phyloP scores from a whole-genome alignment of 2,329 filamentous ascomycete species.

The Neofusicoccum parvum region DNA sequence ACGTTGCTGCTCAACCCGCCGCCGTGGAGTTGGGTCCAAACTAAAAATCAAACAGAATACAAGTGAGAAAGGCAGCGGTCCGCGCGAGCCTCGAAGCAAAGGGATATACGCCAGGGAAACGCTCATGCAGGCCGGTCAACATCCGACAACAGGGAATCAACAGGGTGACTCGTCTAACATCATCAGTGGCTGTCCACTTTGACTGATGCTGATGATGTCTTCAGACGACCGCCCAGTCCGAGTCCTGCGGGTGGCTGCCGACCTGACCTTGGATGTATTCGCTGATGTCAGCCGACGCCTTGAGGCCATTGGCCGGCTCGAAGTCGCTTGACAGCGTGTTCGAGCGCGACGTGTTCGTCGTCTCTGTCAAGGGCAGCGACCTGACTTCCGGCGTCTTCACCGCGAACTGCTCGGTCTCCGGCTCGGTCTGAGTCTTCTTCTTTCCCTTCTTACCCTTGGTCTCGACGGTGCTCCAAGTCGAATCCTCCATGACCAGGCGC shows the following conservation, averaged over 20 bases:
- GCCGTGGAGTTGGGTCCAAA: background rate
- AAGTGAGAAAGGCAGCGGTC: slow-evolving; percentile 6
- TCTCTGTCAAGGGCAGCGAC: slow-evolving; percentile 41
- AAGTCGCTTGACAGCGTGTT: slow-evolving; percentile 21
- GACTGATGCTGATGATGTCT: background rate
- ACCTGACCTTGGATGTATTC: slow-evolving; percentile 14
- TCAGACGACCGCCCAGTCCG: slow-evolving; percentile 45
- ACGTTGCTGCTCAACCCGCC: background rate
- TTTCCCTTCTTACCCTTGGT: slow-evolving; percentile 58
- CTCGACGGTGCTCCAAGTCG: slow-evolving; percentile 63
- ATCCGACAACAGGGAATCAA: background rate
- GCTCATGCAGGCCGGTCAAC: slow-evolving; percentile 18
- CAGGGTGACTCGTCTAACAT: slow-evolving; percentile 1
- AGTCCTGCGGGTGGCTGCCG: slow-evolving; percentile 37
- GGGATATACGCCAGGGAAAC: slow-evolving; percentile 21
- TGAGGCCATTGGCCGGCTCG: slow-evolving; percentile 9
- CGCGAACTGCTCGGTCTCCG: slow-evolving; percentile 28
- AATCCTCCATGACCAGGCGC: slow-evolving; percentile 53
- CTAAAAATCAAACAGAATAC: slow-evolving; percentile 6
- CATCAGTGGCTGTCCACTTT: background rate
- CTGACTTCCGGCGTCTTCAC: slow-evolving; percentile 38
- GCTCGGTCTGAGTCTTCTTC: slow-evolving; percentile 46
- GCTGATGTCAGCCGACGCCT: slow-evolving; percentile 14
- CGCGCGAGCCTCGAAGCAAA: slow-evolving; percentile 7
- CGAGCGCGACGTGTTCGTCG: slow-evolving; percentile 20